Base-by-base conservation (phyloP, 2,329 filamentous ascomycete genomes). In the Chaetomium globosum region DNA sequence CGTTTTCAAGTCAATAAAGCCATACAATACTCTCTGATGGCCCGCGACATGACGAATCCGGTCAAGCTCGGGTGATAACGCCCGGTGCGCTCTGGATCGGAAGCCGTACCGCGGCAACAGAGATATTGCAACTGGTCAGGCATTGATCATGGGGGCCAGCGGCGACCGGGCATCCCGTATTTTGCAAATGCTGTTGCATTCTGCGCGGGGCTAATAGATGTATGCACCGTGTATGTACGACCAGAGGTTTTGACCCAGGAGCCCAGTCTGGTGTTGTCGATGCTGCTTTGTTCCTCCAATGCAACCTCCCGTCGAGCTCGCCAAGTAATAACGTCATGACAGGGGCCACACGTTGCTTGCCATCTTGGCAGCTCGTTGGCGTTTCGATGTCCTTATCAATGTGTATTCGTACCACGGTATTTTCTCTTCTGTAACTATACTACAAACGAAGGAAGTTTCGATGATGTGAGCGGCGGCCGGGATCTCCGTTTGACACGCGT, bases 281-380 rank as follows among this genome's bases (percentile, higher is more conserved):
- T 36, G 53, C 53, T 23, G 31, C 8, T 43, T 43, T 23, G 46
- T 48, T 48, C 46, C 46, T 12, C 39, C 5, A 43, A 19, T 23
- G 19, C n/a, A 36, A n/a, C 53, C 53, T 21, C 33, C n/a, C 21
- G 53, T 31, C 53, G 33, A 55, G 30, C 31, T 43, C 39, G 39
- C 39, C 39, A 43, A 43, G 39, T 43, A 43, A 55, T 55, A 55
- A 54, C 53, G 53, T 55, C 53, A 55, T 55, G 16, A n/a, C 53
- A 55, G 19, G 46, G 46, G 46, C 46, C 21, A n/a, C n/a, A 48
- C 46, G 46, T 48, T 48, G 19, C n/a, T 23, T 48, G 46, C 46
- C 46, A 48, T 23, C 46, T 48, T 48, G 46, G 46, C 46, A 48
- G 12, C 46, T 21, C n/a, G 46, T n/a, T 43, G 39, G 39, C 39